Evolutionary conservation across 345 rosid genomes (phyloP).

Genomic region (Syzygium aromaticum): DNA sequence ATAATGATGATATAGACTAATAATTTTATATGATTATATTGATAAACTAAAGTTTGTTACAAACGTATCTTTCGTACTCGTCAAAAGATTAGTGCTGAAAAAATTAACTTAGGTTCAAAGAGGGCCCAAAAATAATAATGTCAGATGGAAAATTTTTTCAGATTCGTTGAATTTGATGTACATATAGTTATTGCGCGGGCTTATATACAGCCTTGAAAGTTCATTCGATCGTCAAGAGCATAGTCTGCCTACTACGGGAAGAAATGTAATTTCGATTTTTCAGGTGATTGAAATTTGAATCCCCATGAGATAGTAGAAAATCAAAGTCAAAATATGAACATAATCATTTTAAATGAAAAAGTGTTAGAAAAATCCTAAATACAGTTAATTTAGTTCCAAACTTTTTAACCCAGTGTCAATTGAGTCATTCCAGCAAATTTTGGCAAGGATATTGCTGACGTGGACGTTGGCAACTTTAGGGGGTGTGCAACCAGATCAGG

Average conservation of each 20-base stretch:
- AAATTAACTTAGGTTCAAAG: not conserved
- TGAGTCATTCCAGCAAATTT: too few species aligned
- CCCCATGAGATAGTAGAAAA: not conserved
- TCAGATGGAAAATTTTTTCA: not conserved
- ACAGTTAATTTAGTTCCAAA: too few species aligned
- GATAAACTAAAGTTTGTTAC: not conserved
- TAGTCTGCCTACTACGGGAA: rapidly evolving
- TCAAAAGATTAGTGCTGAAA: not conserved
- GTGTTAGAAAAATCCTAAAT: too few species aligned
- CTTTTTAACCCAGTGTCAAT: too few species aligned
- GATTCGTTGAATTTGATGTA: not conserved
- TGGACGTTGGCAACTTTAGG: too few species aligned
- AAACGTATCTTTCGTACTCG: not conserved
- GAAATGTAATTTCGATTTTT: not conserved
- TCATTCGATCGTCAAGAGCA: not conserved
- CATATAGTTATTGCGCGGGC: not conserved
- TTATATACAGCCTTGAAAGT: not conserved
- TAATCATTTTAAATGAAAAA: not conserved
- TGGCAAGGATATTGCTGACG: too few species aligned
- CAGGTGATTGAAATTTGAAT: not conserved
- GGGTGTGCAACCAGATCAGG: too few species aligned
- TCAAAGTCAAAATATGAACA: not conserved
- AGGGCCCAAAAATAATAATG: not conserved
- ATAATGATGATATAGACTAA: not conserved
- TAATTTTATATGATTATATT: not conserved